Base-by-base conservation (phyloP, 768 basidiomycete genomes). In the Trametes elegans region DNA sequence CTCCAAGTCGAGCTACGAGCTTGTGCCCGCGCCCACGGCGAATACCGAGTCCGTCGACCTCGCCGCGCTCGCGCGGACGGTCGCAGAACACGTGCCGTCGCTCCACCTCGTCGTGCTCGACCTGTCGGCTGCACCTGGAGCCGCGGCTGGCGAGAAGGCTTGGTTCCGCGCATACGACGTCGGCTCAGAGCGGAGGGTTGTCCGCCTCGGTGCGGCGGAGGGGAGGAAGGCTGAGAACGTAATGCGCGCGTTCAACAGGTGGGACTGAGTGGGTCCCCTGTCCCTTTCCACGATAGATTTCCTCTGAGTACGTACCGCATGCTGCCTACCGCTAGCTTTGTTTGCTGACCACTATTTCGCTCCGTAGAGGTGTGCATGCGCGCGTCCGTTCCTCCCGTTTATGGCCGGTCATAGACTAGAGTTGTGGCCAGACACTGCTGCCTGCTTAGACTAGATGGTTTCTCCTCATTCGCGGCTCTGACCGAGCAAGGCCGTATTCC, bases 181-280 rank as follows among this genome's bases (percentile, higher is more conserved):
- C 1, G 21, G 47, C 1, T 6, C 19, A 4, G 41, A 18, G 47
- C 46, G 47, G 0, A 38, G 24, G 18, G 47, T 58, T 5, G 46
- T 31, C 27, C 34, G 28, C n/a, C 40, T 54, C 7, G 21, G 19
- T n/a, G 57, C 47, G 16, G 47, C 23, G 28, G 47, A 53, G 40
- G 57, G 57, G 2, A 11, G 9, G 8, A 47, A 48, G 16, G 8
- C 7, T 19, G 24, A 27, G 18, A 36, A 16, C 24, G 41, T n/a
- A n/a, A 58, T 58, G 57, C 40, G 42, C 23, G 41, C 41, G 36
- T 49, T 44, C 45, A 58, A 58, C 35, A 40, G 52, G 5, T 58
- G 53, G 41, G 57, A 58, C 23, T 58, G 51, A 58, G 35, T 4
- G 16, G 11, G 47, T 19, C n/a, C 14, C 28, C 5, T 28, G 6